phyloP scores from a whole-genome alignment of 495 filamentous ascomycete genomes.

The Penicillium paxilli region DNA sequence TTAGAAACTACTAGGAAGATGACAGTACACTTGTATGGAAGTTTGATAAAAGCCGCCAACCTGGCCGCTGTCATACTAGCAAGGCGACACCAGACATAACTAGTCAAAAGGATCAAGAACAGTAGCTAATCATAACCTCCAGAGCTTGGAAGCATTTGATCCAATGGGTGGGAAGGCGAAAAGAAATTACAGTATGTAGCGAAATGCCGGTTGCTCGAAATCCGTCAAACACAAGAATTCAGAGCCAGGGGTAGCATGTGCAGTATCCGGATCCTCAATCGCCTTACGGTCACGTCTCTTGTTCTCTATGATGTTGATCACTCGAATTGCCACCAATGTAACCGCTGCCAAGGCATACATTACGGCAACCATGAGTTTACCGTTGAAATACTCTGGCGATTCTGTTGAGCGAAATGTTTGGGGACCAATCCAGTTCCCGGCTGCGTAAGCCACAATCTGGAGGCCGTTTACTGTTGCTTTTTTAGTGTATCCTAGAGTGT shows the following conservation, averaged over 20 bases:
- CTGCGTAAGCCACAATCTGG: constrained; percentile 6
- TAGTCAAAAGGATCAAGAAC: no score
- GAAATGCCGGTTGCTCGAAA: constrained; percentile 25
- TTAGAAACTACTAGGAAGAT: no score
- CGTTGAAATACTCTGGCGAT: constrained; percentile 14
- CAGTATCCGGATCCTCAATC: background rate
- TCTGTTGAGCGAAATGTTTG: constrained; percentile 19
- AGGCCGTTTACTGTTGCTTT: constrained; percentile 37
- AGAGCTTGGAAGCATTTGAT: no score
- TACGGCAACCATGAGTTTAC: constrained; percentile 13
- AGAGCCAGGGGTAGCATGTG: constrained; percentile 1
- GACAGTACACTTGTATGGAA: no score
- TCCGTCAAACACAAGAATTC: constrained; percentile 30
- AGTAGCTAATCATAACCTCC: no score
- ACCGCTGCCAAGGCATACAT: constrained; percentile 6
- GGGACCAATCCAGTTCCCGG: constrained; percentile 16
- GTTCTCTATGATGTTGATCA: constrained; percentile 7
- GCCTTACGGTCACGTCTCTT: constrained; percentile 2
- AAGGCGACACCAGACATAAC: no score
- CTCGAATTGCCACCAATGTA: background rate
- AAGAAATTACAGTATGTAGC: constrained; percentile 17
- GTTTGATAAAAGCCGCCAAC: no score
- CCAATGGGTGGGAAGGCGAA: no score
- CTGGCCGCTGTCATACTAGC: no score
- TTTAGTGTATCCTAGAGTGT: constrained; percentile 60